phyloP scores from a whole-genome alignment of 768 basidiomycete genomes.

The Pleurotus salmoneostramineus region DNA sequence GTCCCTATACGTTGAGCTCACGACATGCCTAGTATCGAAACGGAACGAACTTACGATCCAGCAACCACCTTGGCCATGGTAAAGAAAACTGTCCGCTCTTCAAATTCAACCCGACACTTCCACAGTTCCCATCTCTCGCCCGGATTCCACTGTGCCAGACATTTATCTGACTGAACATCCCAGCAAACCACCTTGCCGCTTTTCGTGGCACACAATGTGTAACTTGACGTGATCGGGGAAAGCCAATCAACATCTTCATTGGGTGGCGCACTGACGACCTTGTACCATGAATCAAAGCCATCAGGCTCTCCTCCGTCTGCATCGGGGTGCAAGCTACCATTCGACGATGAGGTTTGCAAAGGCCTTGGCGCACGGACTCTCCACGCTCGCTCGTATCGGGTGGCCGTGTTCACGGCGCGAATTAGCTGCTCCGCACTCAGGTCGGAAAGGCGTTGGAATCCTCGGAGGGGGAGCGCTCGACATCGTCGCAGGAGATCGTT shows the following conservation, averaged over 20 bases:
- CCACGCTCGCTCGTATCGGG: constrained; percentile 62
- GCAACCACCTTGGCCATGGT: constrained; percentile 66
- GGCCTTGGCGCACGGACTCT: constrained; percentile 54
- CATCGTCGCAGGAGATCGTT: constrained; percentile 59
- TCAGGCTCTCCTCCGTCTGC: neutral
- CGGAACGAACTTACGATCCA: constrained; percentile 35
- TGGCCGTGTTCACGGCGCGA: constrained; percentile 58
- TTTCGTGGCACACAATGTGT: constrained; percentile 75
- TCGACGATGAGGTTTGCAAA: constrained; percentile 24
- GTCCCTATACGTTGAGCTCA: constrained; percentile 2
- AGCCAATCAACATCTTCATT: constrained; percentile 73
- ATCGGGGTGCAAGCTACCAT: constrained; percentile 10
- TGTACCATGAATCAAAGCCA: constrained; percentile 47
- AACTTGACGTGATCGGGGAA: constrained; percentile 71
- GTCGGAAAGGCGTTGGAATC: constrained; percentile 66
- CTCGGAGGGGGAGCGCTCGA: constrained; percentile 63
- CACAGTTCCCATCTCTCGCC: constrained; percentile 64
- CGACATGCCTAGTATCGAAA: neutral
- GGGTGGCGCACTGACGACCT: constrained; percentile 61
- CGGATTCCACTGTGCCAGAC: constrained; percentile 69
- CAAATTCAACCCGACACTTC: constrained; percentile 78
- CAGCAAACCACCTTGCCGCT: constrained; percentile 74
- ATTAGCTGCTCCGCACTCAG: constrained; percentile 60
- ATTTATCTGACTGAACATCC: constrained; percentile 61
- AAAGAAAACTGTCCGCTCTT: constrained; percentile 66